Base-by-base conservation (phyloP, 208 protist species). In the Leishmania turanica region DNA sequence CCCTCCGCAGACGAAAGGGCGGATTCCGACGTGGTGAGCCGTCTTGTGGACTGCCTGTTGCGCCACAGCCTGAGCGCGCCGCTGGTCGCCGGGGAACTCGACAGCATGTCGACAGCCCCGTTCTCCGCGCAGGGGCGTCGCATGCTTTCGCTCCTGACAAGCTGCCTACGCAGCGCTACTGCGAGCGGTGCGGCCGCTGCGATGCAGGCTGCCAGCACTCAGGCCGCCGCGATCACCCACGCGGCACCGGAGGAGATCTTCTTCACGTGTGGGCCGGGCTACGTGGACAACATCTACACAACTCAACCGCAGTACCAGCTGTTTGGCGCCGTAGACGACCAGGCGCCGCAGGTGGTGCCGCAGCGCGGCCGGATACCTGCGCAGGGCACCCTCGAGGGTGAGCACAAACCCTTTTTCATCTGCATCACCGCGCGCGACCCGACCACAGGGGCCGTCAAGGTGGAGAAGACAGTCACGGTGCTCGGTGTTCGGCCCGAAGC, bases 281-380 rank as follows among this genome's bases (percentile, higher is more conserved):
- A 87, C 75, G 75, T 97, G 3, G 78, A 82, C 60, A 94, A 97
- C 83, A 84, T 97, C 62, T 90, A 94, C 84, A 95, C 91, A 8
- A 73, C 56, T 21, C 68, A 87, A 27, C 83, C 89, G 45, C 84
- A 91, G 51, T 88, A 90, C 54, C 82, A 92, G 45, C 75, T 97
- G 51, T 88, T 84, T 65, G 91, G 80, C 51, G 74, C 80, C 17
- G 80, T 97, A 13, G 90, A 95, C 74, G 84, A 88, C 42, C 84
- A 89, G 69, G 77, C 87, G 19, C 89, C 91, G n/a, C 78, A 86
- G 58, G 53, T 77, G 45, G 47, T 97, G 51, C 76, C 75, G 75
- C 92, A 95, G 84, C 91, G 91, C n/a, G 90, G 89, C 40, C 90
- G 91, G 13, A 71, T 97, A 37, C 93, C 93, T 17, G 82, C 84